These are phyloP conservation scores for Crithidia sp. DNA, from an alignment of 208 protist genomes.

Conservation along the genomic window DNA sequence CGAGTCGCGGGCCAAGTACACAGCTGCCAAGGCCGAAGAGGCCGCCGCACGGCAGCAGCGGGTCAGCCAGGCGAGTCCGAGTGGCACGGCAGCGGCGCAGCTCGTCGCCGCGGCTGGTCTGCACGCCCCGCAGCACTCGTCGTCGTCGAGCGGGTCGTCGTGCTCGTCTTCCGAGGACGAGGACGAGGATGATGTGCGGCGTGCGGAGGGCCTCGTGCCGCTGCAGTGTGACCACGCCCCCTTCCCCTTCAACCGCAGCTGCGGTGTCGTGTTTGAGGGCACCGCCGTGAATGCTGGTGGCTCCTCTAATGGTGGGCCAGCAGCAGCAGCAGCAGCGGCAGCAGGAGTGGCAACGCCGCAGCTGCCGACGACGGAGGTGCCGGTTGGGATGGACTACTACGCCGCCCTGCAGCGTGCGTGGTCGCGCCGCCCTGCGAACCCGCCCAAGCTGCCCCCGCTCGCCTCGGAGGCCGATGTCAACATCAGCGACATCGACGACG, in stretches of 20 bases:
- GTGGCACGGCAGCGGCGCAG: not conserved
- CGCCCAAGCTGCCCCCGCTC: slow-evolving; percentile 26
- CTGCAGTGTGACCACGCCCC: slow-evolving; percentile 30
- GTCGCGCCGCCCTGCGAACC: slow-evolving; percentile 26
- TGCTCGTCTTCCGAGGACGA: slow-evolving; percentile 10
- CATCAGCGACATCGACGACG: slow-evolving; percentile 30
- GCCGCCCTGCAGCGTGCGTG: slow-evolving; percentile 34
- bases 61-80: not conserved
- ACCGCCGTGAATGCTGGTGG: not conserved
- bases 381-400: slow-evolving; percentile 36
- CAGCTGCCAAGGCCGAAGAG: slow-evolving; percentile 7
- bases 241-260: slow-evolving; percentile 35
- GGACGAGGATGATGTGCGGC: slow-evolving; percentile 12
- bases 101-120: slow-evolving; percentile 16
- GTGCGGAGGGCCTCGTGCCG: slow-evolving; percentile 28
- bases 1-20: not conserved
- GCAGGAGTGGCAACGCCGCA: not conserved
- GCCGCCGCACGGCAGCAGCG: slow-evolving; percentile 8
- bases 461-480: slow-evolving; percentile 33
- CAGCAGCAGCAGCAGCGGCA: not conserved
- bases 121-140: slow-evolving; percentile 1
- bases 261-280: slow-evolving; percentile 26
- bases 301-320: not conserved
- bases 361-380: slow-evolving; percentile 14
- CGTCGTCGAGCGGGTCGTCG: slow-evolving; percentile 6